Percentiles rank a stretch among this genome's conserved stretches.
phyloP scores from a whole-genome alignment of 768 basidiomycete species.

The Mycena filopes region DNA sequence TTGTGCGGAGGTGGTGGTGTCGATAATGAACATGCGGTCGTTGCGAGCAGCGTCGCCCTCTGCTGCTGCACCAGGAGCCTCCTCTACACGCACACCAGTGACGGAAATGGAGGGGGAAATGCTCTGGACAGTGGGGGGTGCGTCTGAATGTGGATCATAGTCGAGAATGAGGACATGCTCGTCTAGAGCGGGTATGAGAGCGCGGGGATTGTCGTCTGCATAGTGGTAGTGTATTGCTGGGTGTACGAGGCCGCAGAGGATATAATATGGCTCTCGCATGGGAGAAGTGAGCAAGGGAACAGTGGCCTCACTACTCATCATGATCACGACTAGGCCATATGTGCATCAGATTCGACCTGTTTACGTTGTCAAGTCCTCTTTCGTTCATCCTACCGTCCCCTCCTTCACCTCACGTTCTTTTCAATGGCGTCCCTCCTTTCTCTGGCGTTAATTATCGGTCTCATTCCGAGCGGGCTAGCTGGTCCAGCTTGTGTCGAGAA shows the following conservation, averaged over 20 bases:
- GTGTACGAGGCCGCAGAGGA: conserved; percentile 75
- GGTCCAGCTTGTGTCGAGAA: conserved; percentile 58
- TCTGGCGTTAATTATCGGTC: conserved; percentile 45
- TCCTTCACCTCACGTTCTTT: conserved; percentile 33
- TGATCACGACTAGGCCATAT: too few species aligned
- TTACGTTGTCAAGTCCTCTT: conserved; percentile 36
- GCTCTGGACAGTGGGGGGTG: conserved; percentile 60
- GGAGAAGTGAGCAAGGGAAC: neutral
- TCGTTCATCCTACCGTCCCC: conserved; percentile 37
- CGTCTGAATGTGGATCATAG: conserved; percentile 58
- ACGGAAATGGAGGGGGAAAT: conserved; percentile 58
- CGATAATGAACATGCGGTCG: conserved; percentile 79
- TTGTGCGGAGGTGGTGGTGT: conserved; percentile 65
- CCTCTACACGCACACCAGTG: conserved; percentile 71
- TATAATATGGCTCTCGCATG: conserved; percentile 67
- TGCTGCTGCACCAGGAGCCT: conserved; percentile 78
- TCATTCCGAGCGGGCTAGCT: conserved; percentile 52
- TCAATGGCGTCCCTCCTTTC: conserved; percentile 53
- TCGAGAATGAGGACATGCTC: conserved; percentile 84
- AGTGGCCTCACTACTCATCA: too few species aligned
- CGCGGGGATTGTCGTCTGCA: conserved; percentile 78
- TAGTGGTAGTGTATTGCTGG: conserved; percentile 86
- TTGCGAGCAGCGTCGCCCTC: conserved; percentile 58
- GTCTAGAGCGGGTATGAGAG: conserved; percentile 67
- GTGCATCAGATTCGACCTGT: too few species aligned